Evolutionary conservation across 768 basidiomycete genomes (phyloP).

Genomic region (Cantharellus cinnabarinus): DNA sequence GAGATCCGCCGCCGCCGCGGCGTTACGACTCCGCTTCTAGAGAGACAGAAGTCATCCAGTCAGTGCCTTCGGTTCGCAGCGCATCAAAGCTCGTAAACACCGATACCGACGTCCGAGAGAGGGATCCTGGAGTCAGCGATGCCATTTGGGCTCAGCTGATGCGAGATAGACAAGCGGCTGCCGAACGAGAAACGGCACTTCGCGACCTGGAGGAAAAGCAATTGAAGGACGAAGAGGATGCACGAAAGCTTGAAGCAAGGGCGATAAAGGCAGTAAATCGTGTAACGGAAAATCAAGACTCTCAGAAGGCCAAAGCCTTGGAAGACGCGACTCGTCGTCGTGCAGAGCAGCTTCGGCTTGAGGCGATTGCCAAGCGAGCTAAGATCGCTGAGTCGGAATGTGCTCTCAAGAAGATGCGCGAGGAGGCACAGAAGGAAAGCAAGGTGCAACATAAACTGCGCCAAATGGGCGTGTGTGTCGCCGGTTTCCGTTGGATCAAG

Average conservation of each 20-base stretch:
- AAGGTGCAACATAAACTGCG: slow-evolving; percentile 24
- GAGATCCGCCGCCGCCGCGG: no score
- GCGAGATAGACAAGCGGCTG: slow-evolving; percentile 11
- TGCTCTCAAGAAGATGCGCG: slow-evolving; percentile 7
- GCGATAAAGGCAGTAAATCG: not conserved
- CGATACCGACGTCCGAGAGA: slow-evolving; percentile 4
- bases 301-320: slow-evolving; percentile 7
- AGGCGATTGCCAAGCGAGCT: not conserved
- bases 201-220: not conserved
- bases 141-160: slow-evolving; percentile 31
- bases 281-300: not conserved
- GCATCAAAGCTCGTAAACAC: no score
- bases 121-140: slow-evolving; percentile 35
- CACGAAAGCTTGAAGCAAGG: not conserved
- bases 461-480: slow-evolving; percentile 29
- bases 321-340: slow-evolving; percentile 2
- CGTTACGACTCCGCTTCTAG: no score
- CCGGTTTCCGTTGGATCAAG: slow-evolving; percentile 27
- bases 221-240: not conserved
- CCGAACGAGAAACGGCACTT: slow-evolving; percentile 12
- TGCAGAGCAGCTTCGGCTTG: not conserved
- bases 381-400: not conserved
- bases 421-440: slow-evolving; percentile 20
- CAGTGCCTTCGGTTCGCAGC: no score
- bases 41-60: no score